Evolutionary conservation across 768 basidiomycete species (phyloP), one percentile per base, ranked within the genome.

Genomic region (Pleurotus cornucopiae): DNA sequence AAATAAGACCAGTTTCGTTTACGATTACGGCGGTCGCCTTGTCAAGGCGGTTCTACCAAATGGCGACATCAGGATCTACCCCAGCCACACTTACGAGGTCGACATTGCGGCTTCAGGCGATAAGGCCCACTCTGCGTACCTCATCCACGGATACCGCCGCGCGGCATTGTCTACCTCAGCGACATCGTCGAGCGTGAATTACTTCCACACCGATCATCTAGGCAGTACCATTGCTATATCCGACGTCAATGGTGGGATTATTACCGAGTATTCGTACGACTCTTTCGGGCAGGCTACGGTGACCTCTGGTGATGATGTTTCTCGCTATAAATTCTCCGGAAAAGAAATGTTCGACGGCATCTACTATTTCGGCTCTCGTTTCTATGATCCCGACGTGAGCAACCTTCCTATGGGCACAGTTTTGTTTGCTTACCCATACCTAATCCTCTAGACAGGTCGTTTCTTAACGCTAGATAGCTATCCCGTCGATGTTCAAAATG

Each of bases 1-100:
- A 3, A 51, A 49, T 30, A 14, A 49, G 11, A 41, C 37, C n/a
- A 40, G 34, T 6, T 56, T 59, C 45, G 55, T 44, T 18, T 59
- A 59, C 55, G 58, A 59, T 21, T 59, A 48, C 4, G 45, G 40
- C 9, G 58, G 58, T 7, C 58, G 55, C 48, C 55, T 59, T 5
- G 18, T 59, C 30, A 55, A 59, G 37, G 34, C 46, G 9, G 38
- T 41, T 5, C 18, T 40, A 18, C 34, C 46, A 7, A 49, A 56
- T 14, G 55, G 55, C 13, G 40, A 49, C 37, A 20, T 40, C 11
- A 48, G 46, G 20, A 30, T 56, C 38, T 56, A 56, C 20, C 55
- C 55, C 6, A 56, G 44, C 37, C 55, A 48, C 30, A n/a, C 46
- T 3, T 56, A 48, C 30, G 55, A 56, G 34, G 45, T 56, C 13